phyloP scores from a whole-genome alignment of 2,329 filamentous ascomycete species.

The Microsporum audouinii region DNA sequence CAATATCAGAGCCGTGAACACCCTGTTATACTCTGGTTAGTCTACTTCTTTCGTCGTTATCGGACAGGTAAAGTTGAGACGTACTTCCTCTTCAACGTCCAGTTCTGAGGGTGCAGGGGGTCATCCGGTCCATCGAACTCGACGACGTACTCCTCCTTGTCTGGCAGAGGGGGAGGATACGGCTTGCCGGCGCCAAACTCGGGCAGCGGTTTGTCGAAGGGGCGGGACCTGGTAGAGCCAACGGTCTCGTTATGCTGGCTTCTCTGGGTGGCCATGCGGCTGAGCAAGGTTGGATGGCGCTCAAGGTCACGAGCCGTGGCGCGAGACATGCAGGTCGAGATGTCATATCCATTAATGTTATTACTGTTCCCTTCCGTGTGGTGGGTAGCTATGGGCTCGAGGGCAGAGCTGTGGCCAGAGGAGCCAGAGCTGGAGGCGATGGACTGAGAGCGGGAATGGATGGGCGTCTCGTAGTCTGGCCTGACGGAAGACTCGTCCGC shows the following conservation, averaged over 20 bases:
- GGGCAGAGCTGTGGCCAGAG: constrained; percentile 18
- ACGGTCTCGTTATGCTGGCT: constrained; percentile 35
- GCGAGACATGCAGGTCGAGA: constrained; percentile 18
- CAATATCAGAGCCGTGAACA: constrained; percentile 19
- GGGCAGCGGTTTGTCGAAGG: constrained; percentile 26
- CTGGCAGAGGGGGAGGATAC: constrained; percentile 45
- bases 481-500: constrained; percentile 14
- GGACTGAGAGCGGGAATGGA: constrained; percentile 6
- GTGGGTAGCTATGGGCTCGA: constrained; percentile 17
- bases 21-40: background rate
- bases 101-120: constrained; percentile 78
- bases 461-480: constrained; percentile 8
- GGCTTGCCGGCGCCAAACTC: constrained; percentile 45
- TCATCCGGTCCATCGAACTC: constrained; percentile 76
- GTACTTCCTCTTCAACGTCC: constrained; percentile 66
- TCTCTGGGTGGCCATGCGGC: constrained; percentile 31
- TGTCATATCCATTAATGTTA: background rate
- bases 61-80: constrained; percentile 19
- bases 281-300: constrained; percentile 29
- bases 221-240: constrained; percentile 21
- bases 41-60: no score
- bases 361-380: constrained; percentile 11
- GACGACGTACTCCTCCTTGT: constrained; percentile 50
- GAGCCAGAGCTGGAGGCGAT: constrained; percentile 14
- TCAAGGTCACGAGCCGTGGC: constrained; percentile 28